phyloP scores from a whole-genome alignment of 208 protist genomes.

The Wallacemonas sp. region DNA sequence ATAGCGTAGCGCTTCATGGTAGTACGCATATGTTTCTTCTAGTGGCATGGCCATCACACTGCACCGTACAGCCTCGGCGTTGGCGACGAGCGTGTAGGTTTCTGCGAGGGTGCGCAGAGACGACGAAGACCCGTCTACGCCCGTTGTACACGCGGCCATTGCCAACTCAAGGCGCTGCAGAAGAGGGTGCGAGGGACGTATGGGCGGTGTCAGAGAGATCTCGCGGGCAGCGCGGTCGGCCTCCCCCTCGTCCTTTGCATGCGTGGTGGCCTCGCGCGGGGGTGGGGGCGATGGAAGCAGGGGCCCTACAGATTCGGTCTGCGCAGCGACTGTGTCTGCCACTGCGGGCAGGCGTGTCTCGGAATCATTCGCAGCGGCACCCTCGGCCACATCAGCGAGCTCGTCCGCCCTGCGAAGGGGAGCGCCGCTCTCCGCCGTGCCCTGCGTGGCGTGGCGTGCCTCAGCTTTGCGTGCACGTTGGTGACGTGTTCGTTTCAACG shows the following conservation, averaged over 20 bases:
- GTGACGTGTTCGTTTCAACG: neutral
- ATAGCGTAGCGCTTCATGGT: constrained; percentile 42
- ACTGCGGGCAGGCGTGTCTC: neutral
- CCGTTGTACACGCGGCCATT: neutral
- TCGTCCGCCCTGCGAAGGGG: too few relatives aligned
- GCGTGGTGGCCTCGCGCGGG: neutral
- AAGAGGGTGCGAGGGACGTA: neutral
- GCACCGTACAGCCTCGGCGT: constrained; percentile 57
- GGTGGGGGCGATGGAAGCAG: neutral
- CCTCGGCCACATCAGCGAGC: too few relatives aligned
- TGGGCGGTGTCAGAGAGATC: neutral
- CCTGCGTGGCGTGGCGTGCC: too few relatives aligned
- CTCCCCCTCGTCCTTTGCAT: neutral
- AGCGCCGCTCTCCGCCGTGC: too few relatives aligned
- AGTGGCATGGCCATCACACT: constrained; percentile 39
- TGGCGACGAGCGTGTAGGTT: constrained; percentile 44
- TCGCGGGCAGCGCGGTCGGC: neutral
- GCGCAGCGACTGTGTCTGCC: neutral
- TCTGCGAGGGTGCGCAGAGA: constrained; percentile 16
- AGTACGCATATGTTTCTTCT: constrained; percentile 43
- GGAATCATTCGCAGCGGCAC: too few relatives aligned
- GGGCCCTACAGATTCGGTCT: neutral
- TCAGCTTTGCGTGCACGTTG: too few relatives aligned
- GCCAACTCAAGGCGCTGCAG: neutral
- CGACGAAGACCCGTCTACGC: neutral